Conservation (phyloP, 2,329 filamentous ascomycete species). For the Cordyceps farinosa region DNA sequence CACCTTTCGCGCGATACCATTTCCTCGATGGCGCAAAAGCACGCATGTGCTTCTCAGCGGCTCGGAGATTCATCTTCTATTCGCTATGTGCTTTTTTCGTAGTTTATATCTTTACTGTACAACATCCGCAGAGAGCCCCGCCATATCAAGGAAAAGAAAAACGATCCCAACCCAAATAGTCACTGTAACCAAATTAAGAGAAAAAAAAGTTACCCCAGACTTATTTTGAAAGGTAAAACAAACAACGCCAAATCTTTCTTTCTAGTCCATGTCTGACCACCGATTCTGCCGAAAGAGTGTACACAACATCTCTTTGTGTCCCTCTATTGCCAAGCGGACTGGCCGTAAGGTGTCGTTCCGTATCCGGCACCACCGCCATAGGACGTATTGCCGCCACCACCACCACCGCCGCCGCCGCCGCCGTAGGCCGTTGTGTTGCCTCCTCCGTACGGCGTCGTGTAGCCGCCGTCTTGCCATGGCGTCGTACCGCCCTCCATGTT, state of each 20-base stretch:
- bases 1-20: too few species aligned
- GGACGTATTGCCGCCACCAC: constrained; percentile 18
- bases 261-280: background rate
- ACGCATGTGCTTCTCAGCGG: background rate
- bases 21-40: background rate
- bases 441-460: constrained; percentile 64
- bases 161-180: background rate
- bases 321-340: constrained; percentile 46
- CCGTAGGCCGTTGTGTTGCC: constrained; percentile 62
- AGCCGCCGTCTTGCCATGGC: constrained; percentile 61
- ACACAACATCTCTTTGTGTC: background rate
- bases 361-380: constrained; percentile 41
- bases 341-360: constrained; percentile 43
- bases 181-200: background rate
- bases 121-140: background rate
- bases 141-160: background rate
- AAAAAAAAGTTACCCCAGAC: background rate
- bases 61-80: background rate
- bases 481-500: constrained; percentile 55
- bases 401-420: constrained; percentile 38
- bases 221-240: background rate
- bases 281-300: background rate
- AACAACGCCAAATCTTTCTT: constrained; percentile 1
- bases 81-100: constrained; percentile 9
- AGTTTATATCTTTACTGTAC: constrained; percentile 3